Conservation (phyloP, 352 stramenopile species). For the Pythium sp. region DNA sequence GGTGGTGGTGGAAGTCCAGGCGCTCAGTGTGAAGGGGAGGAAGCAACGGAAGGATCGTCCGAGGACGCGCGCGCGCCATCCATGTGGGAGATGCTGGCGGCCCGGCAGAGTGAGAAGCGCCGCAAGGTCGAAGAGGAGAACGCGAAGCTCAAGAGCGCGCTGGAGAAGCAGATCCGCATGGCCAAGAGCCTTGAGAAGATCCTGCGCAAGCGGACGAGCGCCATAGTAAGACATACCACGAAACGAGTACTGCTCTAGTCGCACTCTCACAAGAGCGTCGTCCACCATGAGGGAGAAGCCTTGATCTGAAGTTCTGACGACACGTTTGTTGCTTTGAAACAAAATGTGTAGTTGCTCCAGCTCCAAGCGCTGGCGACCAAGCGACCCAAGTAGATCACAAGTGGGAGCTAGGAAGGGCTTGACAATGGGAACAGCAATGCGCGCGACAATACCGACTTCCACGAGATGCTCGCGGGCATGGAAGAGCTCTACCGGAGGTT, state of each 20-base stretch:
- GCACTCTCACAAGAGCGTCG: background rate
- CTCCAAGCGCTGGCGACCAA: background rate
- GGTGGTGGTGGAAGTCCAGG: background rate
- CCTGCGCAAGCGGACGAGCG: conserved; percentile 17
- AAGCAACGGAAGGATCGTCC: background rate
- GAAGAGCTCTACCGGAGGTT: background rate
- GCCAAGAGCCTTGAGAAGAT: conserved; percentile 25
- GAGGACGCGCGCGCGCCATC: background rate
- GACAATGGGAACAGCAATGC: background rate
- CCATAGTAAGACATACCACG: background rate
- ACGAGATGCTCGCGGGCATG: background rate
- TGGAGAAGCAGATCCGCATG: conserved; percentile 21
- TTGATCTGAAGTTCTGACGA: background rate
- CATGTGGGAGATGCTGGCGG: conserved; percentile 2
- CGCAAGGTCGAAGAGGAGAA: conserved; percentile 15
- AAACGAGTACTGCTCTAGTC: background rate
- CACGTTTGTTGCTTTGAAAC: background rate
- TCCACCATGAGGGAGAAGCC: background rate
- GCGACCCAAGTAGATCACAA: background rate
- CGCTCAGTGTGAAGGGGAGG: no score
- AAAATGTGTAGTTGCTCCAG: background rate
- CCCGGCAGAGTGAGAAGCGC: conserved; percentile 11
- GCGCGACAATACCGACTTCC: background rate
- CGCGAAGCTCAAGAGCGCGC: conserved; percentile 9
- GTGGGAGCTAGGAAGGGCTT: background rate